Conservation (phyloP, 305 asterid species). For the Fraxinus angustifolia region DNA sequence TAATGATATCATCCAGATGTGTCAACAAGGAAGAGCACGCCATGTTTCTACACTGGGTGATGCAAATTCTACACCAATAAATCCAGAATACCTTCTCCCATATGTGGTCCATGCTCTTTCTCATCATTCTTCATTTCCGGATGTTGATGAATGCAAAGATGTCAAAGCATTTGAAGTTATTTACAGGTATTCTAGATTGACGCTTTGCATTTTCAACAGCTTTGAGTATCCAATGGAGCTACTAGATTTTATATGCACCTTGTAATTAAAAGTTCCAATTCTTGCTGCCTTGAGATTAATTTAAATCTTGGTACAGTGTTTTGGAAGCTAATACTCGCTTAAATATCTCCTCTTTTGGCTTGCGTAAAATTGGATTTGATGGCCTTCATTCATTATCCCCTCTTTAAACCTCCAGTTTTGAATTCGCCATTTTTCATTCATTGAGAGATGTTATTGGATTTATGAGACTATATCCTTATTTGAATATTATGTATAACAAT, state of each 20-base stretch:
- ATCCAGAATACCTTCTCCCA: conserved; percentile 83
- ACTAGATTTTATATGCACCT: conserved; percentile 14
- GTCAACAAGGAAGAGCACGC: conserved; percentile 77
- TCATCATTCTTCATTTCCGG: conserved; percentile 79
- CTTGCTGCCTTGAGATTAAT: conserved; percentile 16
- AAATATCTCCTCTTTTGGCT: neutral
- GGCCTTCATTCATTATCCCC: conserved; percentile 14
- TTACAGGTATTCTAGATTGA: conserved; percentile 68
- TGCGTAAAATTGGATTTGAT: neutral
- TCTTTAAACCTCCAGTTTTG: conserved; percentile 12
- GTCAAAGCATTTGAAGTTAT: conserved; percentile 66
- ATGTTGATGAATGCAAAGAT: conserved; percentile 78
- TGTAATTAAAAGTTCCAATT: conserved; percentile 20
- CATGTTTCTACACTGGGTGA: conserved; percentile 66
- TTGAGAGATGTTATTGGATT: neutral
- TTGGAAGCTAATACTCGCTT: neutral
- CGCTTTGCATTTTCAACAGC: conserved; percentile 22
- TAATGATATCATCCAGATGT: conserved; percentile 87
- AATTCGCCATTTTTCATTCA: conserved; percentile 4
- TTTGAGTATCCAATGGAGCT: conserved; percentile 6
- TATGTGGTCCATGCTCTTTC: conserved; percentile 92
- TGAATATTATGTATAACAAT: neutral
- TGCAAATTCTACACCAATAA: conserved; percentile 44
- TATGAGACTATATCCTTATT: neutral
- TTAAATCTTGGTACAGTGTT: conserved; percentile 2